These are phyloP conservation scores for Microascus cirrosus DNA, from an alignment of 2,329 filamentous ascomycete genomes.

Conservation along the genomic window DNA sequence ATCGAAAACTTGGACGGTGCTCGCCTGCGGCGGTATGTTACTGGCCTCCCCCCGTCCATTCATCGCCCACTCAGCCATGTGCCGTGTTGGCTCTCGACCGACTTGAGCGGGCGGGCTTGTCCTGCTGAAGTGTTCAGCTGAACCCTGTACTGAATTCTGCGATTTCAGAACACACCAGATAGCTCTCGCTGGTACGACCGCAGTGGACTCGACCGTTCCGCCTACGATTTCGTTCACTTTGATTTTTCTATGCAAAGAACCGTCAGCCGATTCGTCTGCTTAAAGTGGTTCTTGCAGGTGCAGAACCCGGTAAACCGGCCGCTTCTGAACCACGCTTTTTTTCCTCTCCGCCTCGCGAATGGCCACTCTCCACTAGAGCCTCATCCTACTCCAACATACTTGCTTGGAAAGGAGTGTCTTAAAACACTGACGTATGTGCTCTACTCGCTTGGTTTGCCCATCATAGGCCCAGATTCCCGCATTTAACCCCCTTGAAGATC, in stretches of 20 bases:
- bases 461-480: no score
- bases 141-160: background rate
- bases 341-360: background rate
- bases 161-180: background rate
- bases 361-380: no score
- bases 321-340: background rate
- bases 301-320: background rate
- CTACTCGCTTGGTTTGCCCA: no score
- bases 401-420: no score
- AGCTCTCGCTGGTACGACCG: background rate
- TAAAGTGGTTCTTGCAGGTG: background rate
- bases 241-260: background rate
- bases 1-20: background rate
- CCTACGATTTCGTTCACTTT: background rate
- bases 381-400: no score
- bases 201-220: background rate
- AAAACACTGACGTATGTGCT: no score
- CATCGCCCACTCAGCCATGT: background rate
- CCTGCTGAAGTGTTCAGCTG: background rate
- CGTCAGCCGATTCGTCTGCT: background rate
- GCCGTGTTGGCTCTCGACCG: background rate
- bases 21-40: background rate
- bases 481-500: no score
- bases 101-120: background rate
- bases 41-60: background rate